Evolutionary conservation across 2,329 filamentous ascomycete genomes (phyloP).

Genomic region (Aspergillus terreus): DNA sequence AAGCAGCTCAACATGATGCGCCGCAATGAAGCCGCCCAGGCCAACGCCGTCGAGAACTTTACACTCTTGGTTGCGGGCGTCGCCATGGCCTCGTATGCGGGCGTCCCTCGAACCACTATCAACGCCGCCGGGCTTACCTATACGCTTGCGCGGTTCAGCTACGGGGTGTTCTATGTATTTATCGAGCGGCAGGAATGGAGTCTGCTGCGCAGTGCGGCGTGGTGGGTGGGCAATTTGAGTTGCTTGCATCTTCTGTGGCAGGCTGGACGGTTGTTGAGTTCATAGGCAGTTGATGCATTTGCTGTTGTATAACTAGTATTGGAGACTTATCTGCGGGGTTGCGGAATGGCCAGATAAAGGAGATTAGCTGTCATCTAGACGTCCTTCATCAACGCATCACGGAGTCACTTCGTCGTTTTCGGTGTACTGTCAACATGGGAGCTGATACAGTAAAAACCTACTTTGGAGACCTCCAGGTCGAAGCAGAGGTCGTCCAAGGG

Average conservation of each 20-base stretch:
- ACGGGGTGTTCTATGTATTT: slow-evolving; percentile 40
- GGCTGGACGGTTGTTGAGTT: slow-evolving; percentile 9
- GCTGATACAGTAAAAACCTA: not conserved
- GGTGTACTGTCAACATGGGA: not conserved
- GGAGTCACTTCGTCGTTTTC: too few species aligned
- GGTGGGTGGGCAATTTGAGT: slow-evolving; percentile 44
- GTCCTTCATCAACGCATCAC: too few species aligned
- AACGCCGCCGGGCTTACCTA: slow-evolving; percentile 41
- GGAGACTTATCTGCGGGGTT: not conserved
- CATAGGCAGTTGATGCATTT: not conserved
- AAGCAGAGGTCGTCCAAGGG: not conserved
- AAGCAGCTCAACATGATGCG: slow-evolving; percentile 41
- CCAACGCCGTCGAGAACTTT: slow-evolving; percentile 40
- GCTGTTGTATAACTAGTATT: not conserved
- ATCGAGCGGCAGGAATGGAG: slow-evolving; percentile 34
- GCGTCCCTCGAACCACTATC: slow-evolving; percentile 33
- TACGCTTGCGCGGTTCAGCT: slow-evolving; percentile 39
- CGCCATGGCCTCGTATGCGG: slow-evolving; percentile 38
- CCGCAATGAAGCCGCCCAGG: slow-evolving; percentile 45
- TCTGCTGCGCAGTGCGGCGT: slow-evolving; percentile 35
- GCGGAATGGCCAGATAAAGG: not conserved
- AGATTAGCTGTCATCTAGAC: too few species aligned
- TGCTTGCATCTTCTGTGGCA: slow-evolving; percentile 38
- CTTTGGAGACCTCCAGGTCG: not conserved
- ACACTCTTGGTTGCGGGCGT: slow-evolving; percentile 33